A percentile compares a stretch with the other conserved stretches of the same genome.
These are phyloP conservation scores for Secale cereale DNA, from an alignment of 176 grass and related monocot species.

Conservation along the genomic window DNA sequence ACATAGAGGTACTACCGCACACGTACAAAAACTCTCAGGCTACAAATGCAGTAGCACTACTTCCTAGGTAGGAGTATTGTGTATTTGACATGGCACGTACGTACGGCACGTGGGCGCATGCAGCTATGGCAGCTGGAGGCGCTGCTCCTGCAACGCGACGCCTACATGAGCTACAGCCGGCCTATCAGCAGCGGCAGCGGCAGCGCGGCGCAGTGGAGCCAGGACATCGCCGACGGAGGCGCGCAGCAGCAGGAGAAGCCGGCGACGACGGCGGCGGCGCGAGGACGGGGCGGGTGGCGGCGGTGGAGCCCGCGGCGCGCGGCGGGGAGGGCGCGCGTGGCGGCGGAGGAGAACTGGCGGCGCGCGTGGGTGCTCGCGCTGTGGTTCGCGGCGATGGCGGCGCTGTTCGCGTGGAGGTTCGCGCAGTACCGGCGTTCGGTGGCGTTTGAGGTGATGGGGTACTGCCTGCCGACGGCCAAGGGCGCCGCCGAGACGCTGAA, in stretches of 20 bases:
- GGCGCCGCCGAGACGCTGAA: slow-evolving; percentile 96
- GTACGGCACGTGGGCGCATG: not conserved
- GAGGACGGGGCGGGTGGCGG: not conserved
- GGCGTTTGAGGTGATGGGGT: slow-evolving; percentile 52
- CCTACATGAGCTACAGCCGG: slow-evolving; percentile 85
- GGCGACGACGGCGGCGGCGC: slow-evolving; percentile 11
- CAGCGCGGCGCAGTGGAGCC: slow-evolving; percentile 77
- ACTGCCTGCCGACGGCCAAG: slow-evolving; percentile 56
- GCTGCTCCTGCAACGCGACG: slow-evolving; percentile 74
- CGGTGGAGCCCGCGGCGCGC: not conserved
- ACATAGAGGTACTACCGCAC: slow-evolving; percentile 66
- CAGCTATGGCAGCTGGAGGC: slow-evolving; percentile 86
- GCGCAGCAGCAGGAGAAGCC: slow-evolving; percentile 31
- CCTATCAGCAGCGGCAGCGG: slow-evolving; percentile 60
- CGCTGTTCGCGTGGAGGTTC: slow-evolving; percentile 59
- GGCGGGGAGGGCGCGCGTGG: slow-evolving; percentile 33
- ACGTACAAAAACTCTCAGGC: too few species aligned
- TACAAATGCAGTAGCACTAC: too few species aligned
- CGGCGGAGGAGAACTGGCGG: slow-evolving; percentile 62
- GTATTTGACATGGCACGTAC: not conserved
- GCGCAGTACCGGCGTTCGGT: slow-evolving; percentile 36
- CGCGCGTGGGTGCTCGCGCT: slow-evolving; percentile 55
- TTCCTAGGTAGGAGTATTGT: not conserved
- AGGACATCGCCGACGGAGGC: slow-evolving; percentile 38
- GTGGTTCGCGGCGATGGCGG: slow-evolving; percentile 41